Base-by-base conservation (phyloP, 177 flowering plant species). In the Tripterygium wilfordii region DNA sequence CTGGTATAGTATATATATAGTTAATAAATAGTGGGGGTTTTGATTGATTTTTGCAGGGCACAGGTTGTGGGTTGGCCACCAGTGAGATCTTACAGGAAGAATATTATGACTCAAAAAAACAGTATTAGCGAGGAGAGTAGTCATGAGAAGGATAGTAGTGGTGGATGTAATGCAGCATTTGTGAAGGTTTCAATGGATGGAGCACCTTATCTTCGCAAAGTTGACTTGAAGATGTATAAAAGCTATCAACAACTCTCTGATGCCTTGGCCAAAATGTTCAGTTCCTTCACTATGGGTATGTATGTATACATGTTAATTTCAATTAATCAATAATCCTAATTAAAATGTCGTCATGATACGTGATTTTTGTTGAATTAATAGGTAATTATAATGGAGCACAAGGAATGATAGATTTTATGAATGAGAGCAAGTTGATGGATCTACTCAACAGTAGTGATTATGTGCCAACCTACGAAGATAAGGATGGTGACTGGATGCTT, bases 21-120 rank as follows among this genome's bases (percentile, higher is more conserved):
- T n/a, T n/a, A n/a, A n/a, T n/a, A n/a, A n/a, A n/a, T n/a, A n/a
- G n/a, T n/a, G n/a, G n/a, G n/a, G n/a, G n/a, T n/a, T n/a, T n/a
- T n/a, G n/a, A n/a, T n/a, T n/a, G n/a, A n/a, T n/a, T n/a, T n/a
- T n/a, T n/a, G n/a, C 61, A 88, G 96, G 79, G 85, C 84, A 28
- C 96, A 85, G 42, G 85, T 85, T 10, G 90, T 85, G 48, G 96
- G 96, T 29, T 88, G 94, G 96, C 96, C 96, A 43, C 96, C 96
- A 10, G 88, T 85, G 39, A 30, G 88, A 65, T 72, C 86, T 1
- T 83, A 63, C 74, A 49, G 96, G 54, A 88, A 77, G 85, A 88
- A 88, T 67, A 48, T 70, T n/a, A 67, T 85, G 80, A 51, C 82
- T 19, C 82, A 82, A 29, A 85, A 80, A 72, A 70, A 49, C 53